Evolutionary conservation across 1,284 basidiomycete species (phyloP).

Genomic region (Coriolopsis trogii): DNA sequence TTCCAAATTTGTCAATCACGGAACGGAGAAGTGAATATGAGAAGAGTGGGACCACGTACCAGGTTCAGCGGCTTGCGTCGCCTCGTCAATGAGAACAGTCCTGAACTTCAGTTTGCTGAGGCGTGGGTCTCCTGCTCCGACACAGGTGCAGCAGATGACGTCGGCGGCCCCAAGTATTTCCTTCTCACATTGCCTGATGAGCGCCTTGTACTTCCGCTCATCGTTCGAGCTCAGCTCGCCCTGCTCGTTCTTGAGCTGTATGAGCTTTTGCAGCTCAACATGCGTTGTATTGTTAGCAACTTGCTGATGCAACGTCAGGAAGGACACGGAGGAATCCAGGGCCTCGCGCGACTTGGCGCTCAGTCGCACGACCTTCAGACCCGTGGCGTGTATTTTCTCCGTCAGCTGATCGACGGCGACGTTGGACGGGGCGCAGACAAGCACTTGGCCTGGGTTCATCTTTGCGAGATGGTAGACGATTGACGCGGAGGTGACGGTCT

Average conservation of each 20-base stretch:
- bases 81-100: constrained; percentile 98
- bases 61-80: constrained; percentile 97
- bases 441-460: constrained; percentile 99
- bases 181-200: constrained; percentile 95
- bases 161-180: constrained; percentile 95
- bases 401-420: constrained; percentile 99
- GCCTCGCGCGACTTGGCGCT: constrained; percentile 99
- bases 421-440: constrained; percentile 98
- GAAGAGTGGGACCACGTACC: constrained; percentile 53
- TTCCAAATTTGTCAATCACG: constrained; percentile 4
- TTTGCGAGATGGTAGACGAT: constrained; percentile 99
- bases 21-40: neutral
- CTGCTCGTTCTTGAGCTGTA: constrained; percentile 96
- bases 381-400: constrained; percentile 97
- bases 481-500: constrained; percentile 99
- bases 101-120: constrained; percentile 97
- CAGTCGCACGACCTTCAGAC: constrained; percentile 95
- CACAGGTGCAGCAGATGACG: constrained; percentile 99
- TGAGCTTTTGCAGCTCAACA: constrained; percentile 95
- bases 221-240: constrained; percentile 96
- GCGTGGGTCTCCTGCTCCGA: constrained; percentile 95
- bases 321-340: constrained; percentile 90
- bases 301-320: constrained; percentile 96
- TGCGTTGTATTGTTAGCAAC: constrained; percentile 95
- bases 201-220: constrained; percentile 96